Percentiles rank a stretch among this genome's conserved stretches.
These are phyloP conservation scores for Penicillium sp. DNA, from an alignment of 2,329 filamentous ascomycete genomes.

Conservation along the genomic window DNA sequence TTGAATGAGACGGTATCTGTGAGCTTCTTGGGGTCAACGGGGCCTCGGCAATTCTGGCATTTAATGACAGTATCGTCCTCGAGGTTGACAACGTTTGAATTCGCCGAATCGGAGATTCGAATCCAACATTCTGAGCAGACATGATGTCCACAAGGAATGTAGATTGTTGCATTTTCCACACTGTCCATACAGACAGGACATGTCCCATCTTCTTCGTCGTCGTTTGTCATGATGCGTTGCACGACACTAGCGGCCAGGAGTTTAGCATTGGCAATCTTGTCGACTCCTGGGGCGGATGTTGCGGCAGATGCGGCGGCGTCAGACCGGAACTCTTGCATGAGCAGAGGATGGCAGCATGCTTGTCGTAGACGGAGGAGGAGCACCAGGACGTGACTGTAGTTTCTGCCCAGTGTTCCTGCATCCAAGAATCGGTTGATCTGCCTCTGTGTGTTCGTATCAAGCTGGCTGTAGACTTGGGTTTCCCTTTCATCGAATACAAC, in stretches of 20 bases:
- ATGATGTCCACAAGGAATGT: conserved; percentile 81
- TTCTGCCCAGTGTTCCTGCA: conserved; percentile 66
- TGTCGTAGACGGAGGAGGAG: conserved; percentile 78
- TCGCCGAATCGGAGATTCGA: conserved; percentile 63
- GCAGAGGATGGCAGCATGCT: conserved; percentile 74
- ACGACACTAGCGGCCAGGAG: conserved; percentile 63
- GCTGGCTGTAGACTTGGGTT: conserved; percentile 62
- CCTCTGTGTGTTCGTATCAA: conserved; percentile 68
- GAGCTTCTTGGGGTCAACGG: conserved; percentile 66
- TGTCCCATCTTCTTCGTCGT: conserved; percentile 60
- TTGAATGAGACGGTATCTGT: conserved; percentile 76
- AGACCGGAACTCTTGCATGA: conserved; percentile 67
- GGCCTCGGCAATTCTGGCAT: conserved; percentile 76
- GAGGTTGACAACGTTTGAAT: conserved; percentile 48
- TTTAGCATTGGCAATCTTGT: conserved; percentile 65
- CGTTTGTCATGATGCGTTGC: conserved; percentile 61
- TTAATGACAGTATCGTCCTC: conserved; percentile 60
- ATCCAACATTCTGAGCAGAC: conserved; percentile 77
- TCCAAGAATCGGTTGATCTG: conserved; percentile 77
- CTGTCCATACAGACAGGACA: conserved; percentile 83
- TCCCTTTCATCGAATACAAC: conserved; percentile 70
- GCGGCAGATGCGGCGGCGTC: conserved; percentile 48
- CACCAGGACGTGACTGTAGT: conserved; percentile 80
- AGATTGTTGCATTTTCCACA: conserved; percentile 72
- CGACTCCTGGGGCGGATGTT: conserved; percentile 52